phyloP scores from a whole-genome alignment of 2,329 filamentous ascomycete species.

The Botryotinia narcissicola region DNA sequence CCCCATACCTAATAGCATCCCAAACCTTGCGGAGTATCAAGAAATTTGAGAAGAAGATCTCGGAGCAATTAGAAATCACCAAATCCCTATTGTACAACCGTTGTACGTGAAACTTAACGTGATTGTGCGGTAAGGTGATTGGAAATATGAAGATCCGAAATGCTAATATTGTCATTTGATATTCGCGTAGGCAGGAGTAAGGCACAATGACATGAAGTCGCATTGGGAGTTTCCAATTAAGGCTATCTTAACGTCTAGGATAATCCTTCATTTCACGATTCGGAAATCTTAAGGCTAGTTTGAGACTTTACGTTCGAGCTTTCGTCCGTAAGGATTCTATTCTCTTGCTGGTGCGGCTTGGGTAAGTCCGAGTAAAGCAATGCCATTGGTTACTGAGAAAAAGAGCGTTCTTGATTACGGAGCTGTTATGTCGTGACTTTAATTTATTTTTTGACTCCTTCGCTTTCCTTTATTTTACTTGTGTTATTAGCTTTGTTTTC shows the following conservation, averaged over 20 bases:
- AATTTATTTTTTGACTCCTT: neutral
- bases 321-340: neutral
- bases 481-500: neutral
- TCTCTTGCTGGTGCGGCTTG: neutral
- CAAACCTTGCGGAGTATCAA: neutral
- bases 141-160: neutral
- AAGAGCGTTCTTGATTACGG: neutral
- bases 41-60: neutral
- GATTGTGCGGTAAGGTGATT: neutral
- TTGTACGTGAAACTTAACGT: slow-evolving; percentile 5
- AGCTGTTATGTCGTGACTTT: neutral
- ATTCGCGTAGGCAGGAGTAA: neutral
- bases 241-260: neutral
- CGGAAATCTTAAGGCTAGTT: neutral
- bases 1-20: neutral
- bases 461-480: neutral
- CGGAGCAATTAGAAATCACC: neutral
- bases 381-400: neutral
- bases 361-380: neutral
- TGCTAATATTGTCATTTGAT: neutral
- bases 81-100: neutral
- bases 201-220: neutral
- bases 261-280: neutral
- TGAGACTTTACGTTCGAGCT: neutral
- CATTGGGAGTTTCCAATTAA: neutral